phyloP scores from a whole-genome alignment of 345 rosid genomes.

The Ricinus communis region DNA sequence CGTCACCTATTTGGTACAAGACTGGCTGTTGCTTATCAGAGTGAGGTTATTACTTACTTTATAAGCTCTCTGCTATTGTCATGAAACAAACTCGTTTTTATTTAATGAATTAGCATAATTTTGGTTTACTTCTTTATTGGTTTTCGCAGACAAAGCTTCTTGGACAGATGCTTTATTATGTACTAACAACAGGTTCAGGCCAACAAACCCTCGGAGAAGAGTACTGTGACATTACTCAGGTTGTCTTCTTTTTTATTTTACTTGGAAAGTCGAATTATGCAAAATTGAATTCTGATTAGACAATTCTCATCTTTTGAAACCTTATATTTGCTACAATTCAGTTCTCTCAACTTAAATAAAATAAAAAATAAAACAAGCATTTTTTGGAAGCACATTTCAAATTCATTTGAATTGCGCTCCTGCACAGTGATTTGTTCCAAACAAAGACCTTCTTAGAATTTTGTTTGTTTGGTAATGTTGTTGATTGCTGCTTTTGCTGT shows the following conservation, averaged over 20 bases:
- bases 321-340: too few species aligned
- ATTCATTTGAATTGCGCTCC: too few species aligned
- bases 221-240: conserved; percentile 96
- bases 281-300: too few species aligned
- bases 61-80: neutral
- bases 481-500: conserved; percentile 9
- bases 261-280: too few species aligned
- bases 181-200: conserved; percentile 89
- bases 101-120: neutral
- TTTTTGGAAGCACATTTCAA: too few species aligned
- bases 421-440: too few species aligned
- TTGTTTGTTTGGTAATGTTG: neutral
- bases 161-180: conserved; percentile 89
- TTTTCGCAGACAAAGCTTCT: conserved; percentile 69
- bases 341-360: too few species aligned
- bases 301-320: too few species aligned
- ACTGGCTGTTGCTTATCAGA: conserved; percentile 85
- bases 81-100: neutral
- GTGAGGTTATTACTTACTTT: conserved; percentile 49
- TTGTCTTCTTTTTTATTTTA: conserved; percentile 4
- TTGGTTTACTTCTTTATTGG: neutral
- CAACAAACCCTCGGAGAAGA: conserved; percentile 97
- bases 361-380: too few species aligned
- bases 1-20: conserved; percentile 89
- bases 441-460: too few species aligned